These are phyloP conservation scores for Theileria luwenshuni DNA, from an alignment of 169 alveolate species.

Conservation along the genomic window DNA sequence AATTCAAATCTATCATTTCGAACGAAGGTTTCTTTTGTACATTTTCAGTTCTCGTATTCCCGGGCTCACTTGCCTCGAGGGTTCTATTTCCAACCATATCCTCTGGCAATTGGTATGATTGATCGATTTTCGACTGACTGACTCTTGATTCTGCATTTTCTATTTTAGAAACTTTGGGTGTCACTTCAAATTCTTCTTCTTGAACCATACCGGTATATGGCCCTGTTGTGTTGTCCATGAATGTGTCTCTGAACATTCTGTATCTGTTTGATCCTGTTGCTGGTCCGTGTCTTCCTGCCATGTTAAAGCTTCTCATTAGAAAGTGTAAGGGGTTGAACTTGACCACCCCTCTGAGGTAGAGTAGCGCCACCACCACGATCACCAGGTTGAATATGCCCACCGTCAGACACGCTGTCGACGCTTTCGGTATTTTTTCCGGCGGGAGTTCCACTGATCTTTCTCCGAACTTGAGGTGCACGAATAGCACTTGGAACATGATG, in stretches of 20 bases:
- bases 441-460: conserved; percentile 20
- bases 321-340: conserved; percentile 53
- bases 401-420: conserved; percentile 47
- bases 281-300: conserved; percentile 64
- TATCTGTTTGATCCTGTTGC: conserved; percentile 50
- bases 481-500: conserved; percentile 51
- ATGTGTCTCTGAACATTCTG: conserved; percentile 46
- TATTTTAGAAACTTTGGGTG: too few species aligned
- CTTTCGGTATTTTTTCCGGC: conserved; percentile 56
- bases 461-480: conserved; percentile 32
- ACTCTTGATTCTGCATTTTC: too few species aligned
- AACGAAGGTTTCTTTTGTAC: conserved; percentile 16
- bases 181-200: too few species aligned
- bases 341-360: conserved; percentile 47
- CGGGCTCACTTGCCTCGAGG: too few species aligned
- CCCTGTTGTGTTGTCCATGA: background rate
- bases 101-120: too few species aligned
- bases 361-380: conserved; percentile 39
- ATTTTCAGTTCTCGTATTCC: background rate
- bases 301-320: conserved; percentile 37
- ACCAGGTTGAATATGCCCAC: conserved; percentile 45
- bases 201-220: background rate
- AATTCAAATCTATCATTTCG: conserved; percentile 34
- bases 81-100: background rate
- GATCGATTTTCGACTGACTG: too few species aligned